Base-by-base conservation (phyloP, 2,329 filamentous ascomycete genomes). In the Penicillium sp. region DNA sequence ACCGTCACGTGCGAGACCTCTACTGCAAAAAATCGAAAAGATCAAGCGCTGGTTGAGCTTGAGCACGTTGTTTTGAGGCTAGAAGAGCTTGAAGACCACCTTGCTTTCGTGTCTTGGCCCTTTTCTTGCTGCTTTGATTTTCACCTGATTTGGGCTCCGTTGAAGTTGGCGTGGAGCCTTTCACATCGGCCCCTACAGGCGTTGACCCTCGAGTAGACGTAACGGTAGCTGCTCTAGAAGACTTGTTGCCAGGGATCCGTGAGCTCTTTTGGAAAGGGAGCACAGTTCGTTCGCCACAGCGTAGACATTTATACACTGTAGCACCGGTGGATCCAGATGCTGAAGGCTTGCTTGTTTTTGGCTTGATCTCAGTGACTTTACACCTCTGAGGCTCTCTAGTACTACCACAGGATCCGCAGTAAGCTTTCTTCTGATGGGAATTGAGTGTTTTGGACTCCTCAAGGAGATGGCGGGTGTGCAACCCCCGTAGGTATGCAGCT, bases 11-110 rank as follows among this genome's bases (percentile, higher is more conserved):
- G 46, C 13, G 12, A 13, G 72, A 43, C 34, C 53, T 66, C 40
- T 49, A 72, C 60, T 79, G 75, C 53, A 80, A 71, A 58, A 80
- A 78, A 57, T 80, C 78, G 66, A 80, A 74, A 22, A 80, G 64
- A 60, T 78, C 77, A 4, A 80, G 67, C 11, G 68, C 73, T 22
- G 59, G 44, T 51, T 68, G 65, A 3, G 59, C 54, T 51, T 68
- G 65, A 3, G 59, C 54, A 41, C 63, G 62, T 46, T 69, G 64
- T 57, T 64, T 75, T 44, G 57, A 75, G 4, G 75, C 74, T n/a
- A 82, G 67, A 49, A 80, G 67, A 30, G 78, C 77, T 57, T 80
- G 76, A 10, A 82, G 63, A 4, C 77, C 77, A 25, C 76, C 75
- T 46, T 76, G 71, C 55, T 80, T 82, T 22, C 79, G 68, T 47